Evolutionary conservation across 441 rosid species (phyloP).

Genomic region (Jatropha podagrica): DNA sequence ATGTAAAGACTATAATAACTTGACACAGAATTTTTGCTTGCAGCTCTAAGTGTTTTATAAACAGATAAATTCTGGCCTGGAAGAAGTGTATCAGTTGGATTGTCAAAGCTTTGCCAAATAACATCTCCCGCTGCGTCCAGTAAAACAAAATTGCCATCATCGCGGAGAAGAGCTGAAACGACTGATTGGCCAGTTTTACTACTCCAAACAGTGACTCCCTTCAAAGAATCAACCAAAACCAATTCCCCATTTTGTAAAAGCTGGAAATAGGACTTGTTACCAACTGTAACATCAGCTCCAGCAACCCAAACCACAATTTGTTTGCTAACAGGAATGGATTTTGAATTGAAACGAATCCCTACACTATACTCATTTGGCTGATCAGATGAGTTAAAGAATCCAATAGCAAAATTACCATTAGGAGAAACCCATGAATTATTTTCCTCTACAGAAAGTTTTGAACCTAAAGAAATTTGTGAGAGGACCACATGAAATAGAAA

Average conservation of each 20-base stretch:
- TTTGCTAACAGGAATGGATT: constrained; percentile 47
- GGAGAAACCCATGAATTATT: constrained; percentile 63
- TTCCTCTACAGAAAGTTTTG: constrained; percentile 56
- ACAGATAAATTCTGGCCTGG: constrained; percentile 60
- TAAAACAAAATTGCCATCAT: constrained; percentile 71
- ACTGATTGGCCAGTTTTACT: constrained; percentile 53
- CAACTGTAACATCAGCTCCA: constrained; percentile 57
- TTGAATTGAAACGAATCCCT: constrained; percentile 69
- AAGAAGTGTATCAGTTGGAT: constrained; percentile 67
- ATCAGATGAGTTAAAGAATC: constrained; percentile 52
- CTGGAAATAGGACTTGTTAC: constrained; percentile 63
- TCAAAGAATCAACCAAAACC: constrained; percentile 57
- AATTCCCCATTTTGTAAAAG: constrained; percentile 58
- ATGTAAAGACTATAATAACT: constrained; percentile 69
- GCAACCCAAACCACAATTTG: constrained; percentile 73
- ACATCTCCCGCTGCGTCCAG: constrained; percentile 37
- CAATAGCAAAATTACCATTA: constrained; percentile 62
- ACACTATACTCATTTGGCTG: constrained; percentile 58
- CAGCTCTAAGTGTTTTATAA: constrained; percentile 53
- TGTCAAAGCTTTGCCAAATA: constrained; percentile 79
- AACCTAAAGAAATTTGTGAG: constrained; percentile 62
- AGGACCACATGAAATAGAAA: constrained; percentile 33
- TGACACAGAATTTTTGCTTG: constrained; percentile 51
- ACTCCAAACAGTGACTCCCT: constrained; percentile 52
- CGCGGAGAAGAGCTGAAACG: constrained; percentile 54